Base-by-base conservation (phyloP, 805 yeast species). In the Candida bentonensis region DNA sequence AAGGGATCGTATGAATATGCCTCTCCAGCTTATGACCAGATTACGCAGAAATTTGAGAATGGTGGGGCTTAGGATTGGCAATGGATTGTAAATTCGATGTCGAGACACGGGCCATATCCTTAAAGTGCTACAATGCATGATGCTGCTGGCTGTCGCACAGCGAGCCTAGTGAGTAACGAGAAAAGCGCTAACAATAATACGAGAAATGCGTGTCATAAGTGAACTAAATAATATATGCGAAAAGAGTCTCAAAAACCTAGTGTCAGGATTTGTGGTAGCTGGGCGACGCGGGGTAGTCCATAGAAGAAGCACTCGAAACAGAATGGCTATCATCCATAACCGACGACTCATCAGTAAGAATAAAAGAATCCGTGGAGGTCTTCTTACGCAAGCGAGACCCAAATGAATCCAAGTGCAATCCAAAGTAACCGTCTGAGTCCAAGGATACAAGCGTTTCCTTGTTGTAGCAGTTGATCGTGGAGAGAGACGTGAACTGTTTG, bases 1-100 rank as follows among this genome's bases (percentile, higher is more conserved):
- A 45, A 58, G 28, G 64, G 63, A 44, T 55, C 59, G 5, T 77
- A 77, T 51, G 76, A 73, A 48, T 72, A 72, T 50, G 68, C 70
- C 9, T 57, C 74, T 13, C 77, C 78, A 1, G 62, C 66, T 3
- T 73, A 72, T 50, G 76, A 71, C 49, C 36, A 30, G n/a, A 30
- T 30, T 15, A 30, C 36, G 11, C 36, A 30, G 17, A 30, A 30
- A 15, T 30, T 11, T 30, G 36, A 30, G 17, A 30, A 30, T 15
- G 36, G 36, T 5, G 17, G 11, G 7, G 17, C 17, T 30, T 30
- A 30, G 20, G 7, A 13, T 25, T 9, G 27, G n/a, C n/a, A n/a
- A n/a, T n/a, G n/a, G n/a, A n/a, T n/a, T n/a, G n/a, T n/a, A n/a
- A n/a, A n/a, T n/a, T n/a, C n/a, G n/a, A n/a, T n/a, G n/a, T n/a